Evolutionary conservation across 2,329 filamentous ascomycete species (phyloP), one percentile per base, ranked within the genome.

Genomic region (Penicillium oxalicum): DNA sequence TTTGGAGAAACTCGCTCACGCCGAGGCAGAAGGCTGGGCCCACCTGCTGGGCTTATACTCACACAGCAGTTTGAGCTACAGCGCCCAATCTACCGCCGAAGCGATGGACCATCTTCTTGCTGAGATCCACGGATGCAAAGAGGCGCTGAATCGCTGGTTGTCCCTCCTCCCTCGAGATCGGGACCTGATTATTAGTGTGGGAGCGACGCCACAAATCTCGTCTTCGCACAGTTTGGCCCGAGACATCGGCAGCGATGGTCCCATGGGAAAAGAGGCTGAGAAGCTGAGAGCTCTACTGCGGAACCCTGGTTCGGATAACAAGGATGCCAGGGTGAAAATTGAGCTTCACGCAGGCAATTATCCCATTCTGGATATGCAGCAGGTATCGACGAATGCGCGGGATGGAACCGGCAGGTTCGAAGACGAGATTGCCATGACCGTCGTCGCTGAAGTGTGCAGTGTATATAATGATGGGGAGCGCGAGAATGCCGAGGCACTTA

Each of bases 321-420:
- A 35, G 6, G 53, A 50, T 12, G 60, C 64, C 4, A 70, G 69
- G 33, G 72, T 77, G 43, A 67, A 61, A 3, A 74, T 89, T 26
- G 87, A 90, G 63, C 72, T 89, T 2, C 87, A 91, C 63, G 86
- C 87, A 0, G 87, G 86, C 28, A 84, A 88, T 2, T 91, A 91
- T 62, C 81, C 87, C 0, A 74, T 83, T 3, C 77, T 91, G 7
- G 88, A 93, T 65, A 74, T 91, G 58, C 88, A 93, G 65, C 88
- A 93, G 65, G 74, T 91, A 2, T 82, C 86, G 1, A 88, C 87
- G 0, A 80, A 84, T 58, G 83, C 86, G 4, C 68, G 77, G 0
- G 73, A 76, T 3, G 59, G 65, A 5, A 41, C 47, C 0, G 70
- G 44, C 58, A 45, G 48, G 2, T 41, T 59, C 0, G 59, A 74